Conservation (phyloP, 2,329 filamentous ascomycete species). For the Neurospora sp. region DNA sequence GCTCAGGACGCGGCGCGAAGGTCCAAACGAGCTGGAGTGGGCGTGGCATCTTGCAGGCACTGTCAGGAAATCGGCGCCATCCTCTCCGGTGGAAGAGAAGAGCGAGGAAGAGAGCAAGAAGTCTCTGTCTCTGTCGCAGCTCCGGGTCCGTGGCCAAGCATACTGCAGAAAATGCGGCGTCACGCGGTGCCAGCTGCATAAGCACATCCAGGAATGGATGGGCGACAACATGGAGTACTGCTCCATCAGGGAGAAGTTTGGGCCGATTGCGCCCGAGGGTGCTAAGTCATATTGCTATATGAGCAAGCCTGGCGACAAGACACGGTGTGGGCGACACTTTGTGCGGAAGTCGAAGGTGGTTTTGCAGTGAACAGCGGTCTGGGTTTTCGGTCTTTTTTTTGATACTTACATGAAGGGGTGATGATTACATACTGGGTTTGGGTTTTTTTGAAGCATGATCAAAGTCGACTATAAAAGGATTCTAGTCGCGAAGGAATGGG, state of each 20-base stretch:
- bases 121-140: constrained; percentile 27
- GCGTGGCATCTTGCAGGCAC: constrained; percentile 49
- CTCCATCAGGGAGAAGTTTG: constrained; percentile 48
- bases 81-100: constrained; percentile 6
- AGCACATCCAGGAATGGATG: constrained; percentile 53
- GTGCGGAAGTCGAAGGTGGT: constrained; percentile 21
- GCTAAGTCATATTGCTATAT: constrained; percentile 46
- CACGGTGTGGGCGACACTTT: constrained; percentile 48
- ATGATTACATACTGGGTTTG: not conserved
- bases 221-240: constrained; percentile 49
- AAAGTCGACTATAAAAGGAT: not conserved
- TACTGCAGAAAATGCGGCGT: constrained; percentile 55
- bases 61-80: constrained; percentile 17
- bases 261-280: constrained; percentile 34
- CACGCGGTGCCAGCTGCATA: constrained; percentile 52
- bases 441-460: not conserved
- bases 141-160: constrained; percentile 48
- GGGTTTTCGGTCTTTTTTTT: not conserved
- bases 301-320: constrained; percentile 49
- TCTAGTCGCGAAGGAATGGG: not conserved
- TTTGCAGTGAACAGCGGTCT: constrained; percentile 5
- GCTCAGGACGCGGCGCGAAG: constrained; percentile 45
- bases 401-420: not conserved
- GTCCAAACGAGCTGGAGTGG: constrained; percentile 55
- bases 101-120: constrained; percentile 10